Base-by-base conservation (phyloP, 1,284 basidiomycete genomes). In the Papiliotrema nemorosa region DNA sequence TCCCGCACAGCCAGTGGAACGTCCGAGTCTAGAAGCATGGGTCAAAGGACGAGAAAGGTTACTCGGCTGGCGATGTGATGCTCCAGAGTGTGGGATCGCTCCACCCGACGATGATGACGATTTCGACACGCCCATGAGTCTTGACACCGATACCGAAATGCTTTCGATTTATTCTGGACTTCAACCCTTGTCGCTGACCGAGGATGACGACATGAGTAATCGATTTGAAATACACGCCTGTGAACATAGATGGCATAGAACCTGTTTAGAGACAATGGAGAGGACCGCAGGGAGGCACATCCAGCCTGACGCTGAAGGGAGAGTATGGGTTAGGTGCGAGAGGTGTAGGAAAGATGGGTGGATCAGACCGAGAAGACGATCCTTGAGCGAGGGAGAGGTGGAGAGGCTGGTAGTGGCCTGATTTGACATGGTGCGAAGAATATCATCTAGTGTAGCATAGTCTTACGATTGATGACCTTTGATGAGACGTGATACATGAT, bases 61-160 rank as follows among this genome's bases (percentile, higher is more conserved):
- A 4, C 54, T 72, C 3, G 70, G 70, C n/a, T 70, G 69, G 69
- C 57, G 69, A 22, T 72, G 70, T 44, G 68, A 72, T 51, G 66
- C 64, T 1, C 53, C 61, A 20, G 63, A 64, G 46, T 72, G 70
- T 49, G 49, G 52, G 3, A 46, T 63, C 13, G 66, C 63, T 0
- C n/a, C n/a, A n/a, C 64, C 64, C 1, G 47, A 53, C 2, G 46
- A 54, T 1, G 56, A 58, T 9, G 54, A 56, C 21, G 61, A 55
- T 22, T 44, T 49, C 16, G 52, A 58, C 14, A 52, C 53, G 21
- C 45, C 50, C 33, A 46, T 43, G 21, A n/a, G 33, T 5, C 48
- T 55, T 13, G 52, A 44, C 5, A 50, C 44, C 12, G 54, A 52
- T 25, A 37, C 49, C 5, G 44, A 64, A 49, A 64, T 69, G 62